These are phyloP conservation scores for Rhexocercosporidium sp. DNA, from an alignment of 2,329 filamentous ascomycete species.

Conservation along the genomic window DNA sequence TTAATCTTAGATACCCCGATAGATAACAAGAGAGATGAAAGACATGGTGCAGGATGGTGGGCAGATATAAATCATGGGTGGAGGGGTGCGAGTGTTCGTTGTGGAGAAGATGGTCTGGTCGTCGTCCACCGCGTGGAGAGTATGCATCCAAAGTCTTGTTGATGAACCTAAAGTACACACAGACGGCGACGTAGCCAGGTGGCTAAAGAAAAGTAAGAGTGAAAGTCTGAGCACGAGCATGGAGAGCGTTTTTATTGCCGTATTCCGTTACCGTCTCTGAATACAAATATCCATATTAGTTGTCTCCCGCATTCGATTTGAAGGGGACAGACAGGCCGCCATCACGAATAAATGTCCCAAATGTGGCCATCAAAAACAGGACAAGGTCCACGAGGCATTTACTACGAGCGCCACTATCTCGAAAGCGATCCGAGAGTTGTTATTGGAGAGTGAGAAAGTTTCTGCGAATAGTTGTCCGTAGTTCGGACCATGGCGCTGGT, in stretches of 20 bases:
- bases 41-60: neutral
- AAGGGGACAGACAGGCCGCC: too few species aligned
- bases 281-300: too few species aligned
- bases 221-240: neutral
- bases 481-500: neutral
- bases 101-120: neutral
- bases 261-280: neutral
- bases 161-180: constrained; percentile 7
- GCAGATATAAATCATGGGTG: neutral
- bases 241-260: neutral
- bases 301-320: too few species aligned
- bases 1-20: neutral
- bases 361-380: neutral
- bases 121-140: neutral
- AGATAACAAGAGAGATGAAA: neutral
- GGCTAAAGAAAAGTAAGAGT: constrained; percentile 3
- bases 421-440: neutral
- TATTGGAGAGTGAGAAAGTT: neutral
- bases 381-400: neutral
- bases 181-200: constrained; percentile 4
- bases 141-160: neutral
- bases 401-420: neutral
- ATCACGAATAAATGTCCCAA: neutral
- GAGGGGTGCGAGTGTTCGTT: neutral
- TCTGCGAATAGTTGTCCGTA: neutral